phyloP scores from a whole-genome alignment of 306 rosid genomes.

The Sesbania bispinosa region DNA sequence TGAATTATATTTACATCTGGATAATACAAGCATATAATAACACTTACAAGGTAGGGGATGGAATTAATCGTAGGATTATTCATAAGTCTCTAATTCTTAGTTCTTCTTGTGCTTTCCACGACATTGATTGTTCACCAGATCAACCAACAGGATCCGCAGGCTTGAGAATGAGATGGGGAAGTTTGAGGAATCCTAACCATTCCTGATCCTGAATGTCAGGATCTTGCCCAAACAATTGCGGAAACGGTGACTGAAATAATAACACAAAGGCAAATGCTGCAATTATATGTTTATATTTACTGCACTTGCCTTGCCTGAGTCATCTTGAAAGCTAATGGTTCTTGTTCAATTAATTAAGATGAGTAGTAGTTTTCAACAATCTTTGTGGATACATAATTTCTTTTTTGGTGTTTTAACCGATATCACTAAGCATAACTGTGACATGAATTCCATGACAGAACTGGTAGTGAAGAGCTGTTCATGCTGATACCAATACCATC shows the following conservation, averaged over 20 bases:
- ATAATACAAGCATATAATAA: too few species aligned
- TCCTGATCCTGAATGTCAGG: constrained; percentile 16
- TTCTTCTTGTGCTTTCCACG: not conserved
- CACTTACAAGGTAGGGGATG: too few species aligned
- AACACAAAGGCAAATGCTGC: not conserved
- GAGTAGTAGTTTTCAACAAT: not conserved
- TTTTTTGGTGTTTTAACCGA: too few species aligned
- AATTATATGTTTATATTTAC: not conserved
- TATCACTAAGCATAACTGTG: too few species aligned
- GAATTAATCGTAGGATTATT: too few species aligned
- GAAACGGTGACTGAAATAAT: not conserved
- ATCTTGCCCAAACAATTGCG: constrained; percentile 14
- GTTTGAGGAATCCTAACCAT: not conserved
- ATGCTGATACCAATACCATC: too few species aligned
- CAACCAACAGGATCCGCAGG: not conserved
- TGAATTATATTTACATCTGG: too few species aligned
- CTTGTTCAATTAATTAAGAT: not conserved
- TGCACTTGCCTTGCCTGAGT: not conserved
- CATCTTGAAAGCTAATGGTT: not conserved
- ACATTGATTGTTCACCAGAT: not conserved
- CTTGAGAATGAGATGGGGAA: not conserved
- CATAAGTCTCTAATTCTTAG: not conserved
- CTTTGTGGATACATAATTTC: too few species aligned
- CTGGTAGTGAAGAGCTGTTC: too few species aligned
- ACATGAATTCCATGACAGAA: too few species aligned